Percentiles rank a stretch among this genome's conserved stretches.
These are phyloP conservation scores for Chaetomiaceae sp. DNA, from an alignment of 2,329 filamentous ascomycete species.

Conservation along the genomic window DNA sequence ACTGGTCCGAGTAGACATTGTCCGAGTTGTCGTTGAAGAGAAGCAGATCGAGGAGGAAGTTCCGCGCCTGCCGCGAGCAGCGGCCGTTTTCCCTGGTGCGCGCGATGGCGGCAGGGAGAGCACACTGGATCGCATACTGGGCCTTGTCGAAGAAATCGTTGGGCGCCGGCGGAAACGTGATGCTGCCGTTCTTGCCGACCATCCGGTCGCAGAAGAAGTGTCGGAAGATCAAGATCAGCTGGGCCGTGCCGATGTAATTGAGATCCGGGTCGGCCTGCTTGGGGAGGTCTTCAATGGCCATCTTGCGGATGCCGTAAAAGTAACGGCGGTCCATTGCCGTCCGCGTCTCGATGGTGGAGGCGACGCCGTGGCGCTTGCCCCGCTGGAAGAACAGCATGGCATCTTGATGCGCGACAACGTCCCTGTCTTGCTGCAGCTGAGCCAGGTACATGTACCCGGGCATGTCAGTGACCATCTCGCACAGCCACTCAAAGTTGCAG, in stretches of 20 bases:
- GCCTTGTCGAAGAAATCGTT: conserved; percentile 90
- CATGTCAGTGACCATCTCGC: conserved; percentile 74
- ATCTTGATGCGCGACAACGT: conserved; percentile 82
- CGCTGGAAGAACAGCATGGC: conserved; percentile 69
- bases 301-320: conserved; percentile 84
- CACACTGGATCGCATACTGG: conserved; percentile 77
- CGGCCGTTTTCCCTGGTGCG: conserved; percentile 73
- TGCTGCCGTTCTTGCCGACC: conserved; percentile 36
- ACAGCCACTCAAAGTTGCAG: conserved; percentile 97
- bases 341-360: conserved; percentile 82
- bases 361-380: conserved; percentile 68
- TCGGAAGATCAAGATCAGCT: conserved; percentile 80
- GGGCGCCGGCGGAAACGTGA: conserved; percentile 71
- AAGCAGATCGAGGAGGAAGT: conserved; percentile 83
- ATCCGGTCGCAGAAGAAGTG: conserved; percentile 75
- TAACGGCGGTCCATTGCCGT: conserved; percentile 90
- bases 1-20: conserved; percentile 83
- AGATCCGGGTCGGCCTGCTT: conserved; percentile 66
- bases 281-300: conserved; percentile 75
- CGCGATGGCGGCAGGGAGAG: conserved; percentile 77
- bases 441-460: conserved; percentile 97
- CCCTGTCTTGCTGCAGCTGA: conserved; percentile 92
- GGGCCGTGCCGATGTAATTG: conserved; percentile 74
- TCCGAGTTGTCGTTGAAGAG: conserved; percentile 92
- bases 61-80: conserved; percentile 73